Evolutionary conservation across 768 basidiomycete species (phyloP), one percentile per base, ranked within the genome.

Genomic region (Mrakia frigida): DNA sequence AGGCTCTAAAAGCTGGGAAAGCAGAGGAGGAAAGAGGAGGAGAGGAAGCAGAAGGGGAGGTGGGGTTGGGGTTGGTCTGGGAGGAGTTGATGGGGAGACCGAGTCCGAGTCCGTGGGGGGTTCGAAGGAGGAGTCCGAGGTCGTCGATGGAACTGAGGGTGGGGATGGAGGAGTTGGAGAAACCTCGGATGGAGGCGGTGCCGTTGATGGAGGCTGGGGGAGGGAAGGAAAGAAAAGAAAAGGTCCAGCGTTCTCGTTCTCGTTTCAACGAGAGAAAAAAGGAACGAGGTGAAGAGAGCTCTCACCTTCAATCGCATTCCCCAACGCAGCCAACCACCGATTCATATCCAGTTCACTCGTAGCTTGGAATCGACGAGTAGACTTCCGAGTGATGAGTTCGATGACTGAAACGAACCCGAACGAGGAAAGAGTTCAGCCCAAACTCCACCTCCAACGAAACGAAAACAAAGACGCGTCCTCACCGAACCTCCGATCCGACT

Each of bases 401-500:
- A 77, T 73, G 4, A 63, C 61, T 72, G 21, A 31, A 39, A 37
- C 33, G 6, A 16, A 59, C n/a, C n/a, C n/a, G n/a, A n/a, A n/a
- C n/a, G n/a, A n/a, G n/a, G n/a, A n/a, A n/a, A n/a, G n/a, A 50
- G 18, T 21, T 6, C 46, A 50, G 13, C 46, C 2, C 2, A 2
- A 50, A 50, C 46, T 50, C 46, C 9, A 9, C 16, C 43, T 46
- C 16, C 14, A 31, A 23, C 28, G 28, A 10, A 16, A n/a, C 33
- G 25, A 41, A 31, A 37, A 68, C 25, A 65, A 59, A 23, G 63
- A 21, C 16, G n/a, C 31, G 25, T n/a, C 72, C 75, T 33, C 21
- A 76, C 75, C 76, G 33, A 77, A 77, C 14, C 76, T 39, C 21
- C 76, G 76, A 56, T 77, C 76, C 18, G 71, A 68, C 43, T 77